Evolutionary conservation across 805 yeast species (phyloP).

Genomic region (Wickerhamiella sergipiensis): DNA sequence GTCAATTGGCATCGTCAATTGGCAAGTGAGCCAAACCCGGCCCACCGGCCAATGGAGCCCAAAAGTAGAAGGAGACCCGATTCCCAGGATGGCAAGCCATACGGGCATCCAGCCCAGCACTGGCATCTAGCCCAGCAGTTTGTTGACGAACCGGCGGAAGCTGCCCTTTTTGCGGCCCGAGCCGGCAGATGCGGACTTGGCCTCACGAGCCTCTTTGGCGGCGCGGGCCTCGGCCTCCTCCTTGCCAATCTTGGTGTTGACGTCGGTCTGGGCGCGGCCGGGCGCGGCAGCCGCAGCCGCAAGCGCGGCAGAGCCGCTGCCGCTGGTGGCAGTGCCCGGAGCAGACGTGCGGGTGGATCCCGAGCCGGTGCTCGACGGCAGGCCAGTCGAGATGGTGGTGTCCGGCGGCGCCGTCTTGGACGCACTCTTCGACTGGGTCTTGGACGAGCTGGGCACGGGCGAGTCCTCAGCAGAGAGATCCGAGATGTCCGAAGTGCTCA

Average conservation of each 20-base stretch:
- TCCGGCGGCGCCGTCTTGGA: background rate
- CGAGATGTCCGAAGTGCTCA: background rate
- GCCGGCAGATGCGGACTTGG: background rate
- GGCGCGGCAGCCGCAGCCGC: constrained; percentile 7
- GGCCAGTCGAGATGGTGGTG: background rate
- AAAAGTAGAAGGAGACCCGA: background rate
- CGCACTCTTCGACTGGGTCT: no score
- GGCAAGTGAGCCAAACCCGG: background rate
- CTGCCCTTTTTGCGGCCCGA: constrained; percentile 1
- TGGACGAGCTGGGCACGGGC: background rate
- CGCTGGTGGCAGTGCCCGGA: background rate
- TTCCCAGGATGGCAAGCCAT: background rate
- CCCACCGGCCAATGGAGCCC: no score
- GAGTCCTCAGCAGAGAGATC: background rate
- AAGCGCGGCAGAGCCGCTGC: background rate
- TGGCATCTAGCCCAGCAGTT: background rate
- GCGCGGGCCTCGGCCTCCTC: background rate
- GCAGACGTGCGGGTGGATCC: background rate
- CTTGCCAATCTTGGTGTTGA: background rate
- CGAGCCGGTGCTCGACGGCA: background rate
- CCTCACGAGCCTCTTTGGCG: no score
- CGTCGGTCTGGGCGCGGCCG: background rate
- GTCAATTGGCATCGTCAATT: background rate
- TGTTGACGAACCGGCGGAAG: constrained; percentile 9
- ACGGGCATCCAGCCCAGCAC: no score